Base-by-base conservation (phyloP, 2,329 filamentous ascomycete genomes). In the Nannizziopsis barbatae region DNA sequence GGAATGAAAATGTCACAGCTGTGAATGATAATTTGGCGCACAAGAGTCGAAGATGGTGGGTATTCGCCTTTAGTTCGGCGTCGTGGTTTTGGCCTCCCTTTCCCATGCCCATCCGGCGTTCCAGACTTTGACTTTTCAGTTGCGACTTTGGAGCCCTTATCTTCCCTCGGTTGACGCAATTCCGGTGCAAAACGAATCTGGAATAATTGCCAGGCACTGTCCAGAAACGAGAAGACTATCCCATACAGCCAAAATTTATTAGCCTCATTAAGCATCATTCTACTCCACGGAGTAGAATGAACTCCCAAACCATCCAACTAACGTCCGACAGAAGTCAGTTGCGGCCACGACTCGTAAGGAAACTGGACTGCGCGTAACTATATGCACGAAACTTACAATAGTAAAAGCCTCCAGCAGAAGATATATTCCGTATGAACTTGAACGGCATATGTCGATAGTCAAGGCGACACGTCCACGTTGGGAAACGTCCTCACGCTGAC, bases 191-290 rank as follows among this genome's bases (percentile, higher is more conserved):
- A 52, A 11, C 43, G 33, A 11, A 22, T 11, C 10, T 31, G 15
- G 17, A 57, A 37, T 32, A 62, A 45, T 4, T 53, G 53, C 55
- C 57, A 62, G 0, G 59, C 27, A 9, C 56, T 53, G 0, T 60
- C 58, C 2, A 74, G 37, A 0, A 77, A 64, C 0, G 74, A 76
- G 50, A 75, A 73, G 9, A 65, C 65, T 17, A 86, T 66, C 0
- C 75, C 74, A 35, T 80, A 76, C 53, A 86, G 75, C 84, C 84
- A 88, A 63, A 83, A 80, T 45, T 78, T 74, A 64, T 84, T 78
- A 0, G 76, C 77, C 64, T 86, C 80, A 17, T 74, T 52, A 40
- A 77, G 70, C 3, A 83, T 57, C 20, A 53, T 56, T n/a, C 57
- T 56, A 12, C 73, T 72, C 62, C 68, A 73, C 0, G 60, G 41